Evolutionary conservation across 305 asterid genomes (phyloP).

Genomic region (Rubia peregrina): DNA sequence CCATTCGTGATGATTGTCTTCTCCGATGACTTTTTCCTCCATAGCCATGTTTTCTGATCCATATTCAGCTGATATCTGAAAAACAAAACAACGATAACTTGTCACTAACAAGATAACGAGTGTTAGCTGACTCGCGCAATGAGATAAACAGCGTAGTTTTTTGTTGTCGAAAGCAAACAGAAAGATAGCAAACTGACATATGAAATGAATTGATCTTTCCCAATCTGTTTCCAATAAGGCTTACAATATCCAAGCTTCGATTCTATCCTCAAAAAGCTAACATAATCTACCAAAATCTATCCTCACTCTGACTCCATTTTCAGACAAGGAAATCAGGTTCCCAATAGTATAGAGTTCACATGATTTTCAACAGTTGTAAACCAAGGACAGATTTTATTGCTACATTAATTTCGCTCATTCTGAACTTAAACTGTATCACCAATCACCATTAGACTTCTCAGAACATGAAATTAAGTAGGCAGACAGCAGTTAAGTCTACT

Average conservation of each 20-base stretch:
- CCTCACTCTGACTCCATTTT: not conserved
- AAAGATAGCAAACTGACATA: not conserved
- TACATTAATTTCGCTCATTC: not conserved
- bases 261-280: not conserved
- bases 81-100: not conserved
- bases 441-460: not conserved
- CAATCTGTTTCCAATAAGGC: not conserved
- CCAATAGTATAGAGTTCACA: not conserved
- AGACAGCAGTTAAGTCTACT: not conserved
- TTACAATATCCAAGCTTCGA: not conserved
- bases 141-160: not conserved
- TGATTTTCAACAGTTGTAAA: not conserved
- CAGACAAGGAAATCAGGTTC: not conserved
- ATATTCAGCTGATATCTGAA: conserved; percentile 26
- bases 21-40: conserved; percentile 69
- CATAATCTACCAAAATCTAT: not conserved
- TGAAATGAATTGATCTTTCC: not conserved
- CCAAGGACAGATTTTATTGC: not conserved
- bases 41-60: conserved; percentile 86
- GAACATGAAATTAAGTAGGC: not conserved
- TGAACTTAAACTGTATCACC: not conserved
- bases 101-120: not conserved
- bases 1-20: conserved; percentile 51
- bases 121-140: not conserved
- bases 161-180: not conserved